These are phyloP conservation scores for Boletus reticuloceps DNA, from an alignment of 768 basidiomycete genomes.

Conservation along the genomic window DNA sequence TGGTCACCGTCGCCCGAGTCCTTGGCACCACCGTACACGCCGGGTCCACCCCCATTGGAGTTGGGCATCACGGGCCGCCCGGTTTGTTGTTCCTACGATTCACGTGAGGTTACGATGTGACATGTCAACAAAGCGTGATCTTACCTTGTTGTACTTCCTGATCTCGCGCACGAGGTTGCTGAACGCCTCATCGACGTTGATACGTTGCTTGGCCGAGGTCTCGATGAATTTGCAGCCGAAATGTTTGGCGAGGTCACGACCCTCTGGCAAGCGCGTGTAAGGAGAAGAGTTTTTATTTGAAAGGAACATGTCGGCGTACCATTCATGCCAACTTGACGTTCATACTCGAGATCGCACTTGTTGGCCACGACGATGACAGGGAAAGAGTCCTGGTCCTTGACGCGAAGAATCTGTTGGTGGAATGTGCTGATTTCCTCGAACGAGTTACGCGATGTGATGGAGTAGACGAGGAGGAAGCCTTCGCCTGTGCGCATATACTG, in stretches of 20 bases:
- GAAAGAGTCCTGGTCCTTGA: slow-evolving; percentile 95
- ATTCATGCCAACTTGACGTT: slow-evolving; percentile 93
- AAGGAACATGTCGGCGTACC: slow-evolving; percentile 45
- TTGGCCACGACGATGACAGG: slow-evolving; percentile 98
- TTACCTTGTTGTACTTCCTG: slow-evolving; percentile 88
- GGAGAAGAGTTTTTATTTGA: background rate
- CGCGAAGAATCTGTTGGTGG: slow-evolving; percentile 93
- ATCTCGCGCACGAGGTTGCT: slow-evolving; percentile 91
- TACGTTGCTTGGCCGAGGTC: slow-evolving; percentile 93
- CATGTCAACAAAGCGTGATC: slow-evolving; percentile 10
- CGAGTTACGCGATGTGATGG: slow-evolving; percentile 95
- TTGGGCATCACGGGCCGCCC: slow-evolving; percentile 64
- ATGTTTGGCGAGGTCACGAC: slow-evolving; percentile 92
- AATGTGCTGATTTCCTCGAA: slow-evolving; percentile 97
- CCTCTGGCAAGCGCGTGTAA: slow-evolving; percentile 59
- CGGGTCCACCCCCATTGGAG: slow-evolving; percentile 40
- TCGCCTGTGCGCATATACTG: slow-evolving; percentile 99
- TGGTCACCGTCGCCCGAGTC: slow-evolving; percentile 53
- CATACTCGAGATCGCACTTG: slow-evolving; percentile 94
- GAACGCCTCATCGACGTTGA: slow-evolving; percentile 97
- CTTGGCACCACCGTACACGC: slow-evolving; percentile 46
- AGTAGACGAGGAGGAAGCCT: slow-evolving; percentile 96
- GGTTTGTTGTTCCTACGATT: slow-evolving; percentile 67
- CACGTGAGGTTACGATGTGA: slow-evolving; percentile 7
- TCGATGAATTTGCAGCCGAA: slow-evolving; percentile 95